Base-by-base conservation (phyloP, 2,329 filamentous ascomycete species). In the Alternaria hordeiaustralica region DNA sequence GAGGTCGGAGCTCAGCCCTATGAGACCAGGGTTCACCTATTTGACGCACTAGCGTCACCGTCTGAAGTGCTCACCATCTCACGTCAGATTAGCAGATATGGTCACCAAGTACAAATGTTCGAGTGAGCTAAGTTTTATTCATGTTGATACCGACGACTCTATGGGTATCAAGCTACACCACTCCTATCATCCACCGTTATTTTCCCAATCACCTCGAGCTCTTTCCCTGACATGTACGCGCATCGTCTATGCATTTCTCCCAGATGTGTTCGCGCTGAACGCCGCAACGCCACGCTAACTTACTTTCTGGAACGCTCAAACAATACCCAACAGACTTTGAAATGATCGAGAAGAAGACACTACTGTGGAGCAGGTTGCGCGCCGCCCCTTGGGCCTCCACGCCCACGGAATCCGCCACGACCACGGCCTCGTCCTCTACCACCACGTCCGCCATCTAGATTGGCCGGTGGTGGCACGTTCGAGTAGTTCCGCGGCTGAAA, bases 401-500 rank as follows among this genome's bases (percentile, higher is more conserved):
- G 68, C 12, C 77, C 76, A 49, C 77, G 75, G 28, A 57, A 71
- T 3, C 72, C 76, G 23, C 75, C 77, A 44, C 78, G 69, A 13
- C 74, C 75, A 23, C 75, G 70, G 3, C 76, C 74, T 25, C 78
- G 70, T 8, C 78, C 78, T 30, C 78, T 69, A 15, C 75, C 69
- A 59, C 75, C 71, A 41, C 73, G 67, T 18, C 65, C 60, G 36
- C 68, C 72, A 51, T 80, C 76, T 43, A 80, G 59, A 20, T 65
- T 78, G 18, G 77, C 69, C 6, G 79, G 79, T 7, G 79, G 79
- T 10, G 79, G 76, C 3, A 79, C 78, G 49, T 70, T 77, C 15
- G 70, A 76, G 68, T 81, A 81, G 62, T 73, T 76, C 55, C 86
- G 84, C 5, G 87, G 85, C 26, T 82, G 81, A 79, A 89, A 89